Percentiles rank a stretch among this genome's conserved stretches.
Evolutionary conservation across 345 rosid genomes (phyloP).

Genomic region (Salix brachista): DNA sequence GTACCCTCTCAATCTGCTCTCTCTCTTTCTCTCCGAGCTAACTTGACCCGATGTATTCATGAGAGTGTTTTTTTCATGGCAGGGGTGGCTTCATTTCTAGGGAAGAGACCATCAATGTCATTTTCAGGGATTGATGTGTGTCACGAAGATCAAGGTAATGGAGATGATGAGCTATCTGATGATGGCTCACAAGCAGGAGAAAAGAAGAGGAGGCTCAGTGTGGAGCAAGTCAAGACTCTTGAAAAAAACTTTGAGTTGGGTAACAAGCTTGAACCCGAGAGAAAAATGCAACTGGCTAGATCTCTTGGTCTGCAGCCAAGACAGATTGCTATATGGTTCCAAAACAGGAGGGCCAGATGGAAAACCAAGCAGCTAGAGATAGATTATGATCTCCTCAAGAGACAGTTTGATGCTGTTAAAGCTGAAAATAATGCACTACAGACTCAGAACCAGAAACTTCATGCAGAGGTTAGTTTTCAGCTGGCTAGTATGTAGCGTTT

Average conservation of each 20-base stretch:
- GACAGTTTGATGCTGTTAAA: slow-evolving; percentile 73
- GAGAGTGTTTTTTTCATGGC: neutral
- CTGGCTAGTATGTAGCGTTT: neutral
- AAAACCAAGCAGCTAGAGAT: slow-evolving; percentile 95
- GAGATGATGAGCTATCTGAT: slow-evolving; percentile 81
- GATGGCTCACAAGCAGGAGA: slow-evolving; percentile 95
- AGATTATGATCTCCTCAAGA: slow-evolving; percentile 81
- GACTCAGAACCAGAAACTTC: slow-evolving; percentile 82
- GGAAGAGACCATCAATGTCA: slow-evolving; percentile 76
- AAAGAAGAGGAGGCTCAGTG: slow-evolving; percentile 87
- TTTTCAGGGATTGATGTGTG: slow-evolving; percentile 56
- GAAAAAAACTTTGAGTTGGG: slow-evolving; percentile 96
- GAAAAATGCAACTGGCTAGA: slow-evolving; percentile 93
- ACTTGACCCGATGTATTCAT: neutral
- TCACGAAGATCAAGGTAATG: slow-evolving; percentile 32
- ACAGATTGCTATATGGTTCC: slow-evolving; percentile 98
- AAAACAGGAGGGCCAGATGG: slow-evolving; percentile 95
- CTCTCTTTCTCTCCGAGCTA: neutral
- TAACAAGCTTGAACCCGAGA: slow-evolving; percentile 96
- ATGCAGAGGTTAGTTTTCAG: slow-evolving; percentile 52
- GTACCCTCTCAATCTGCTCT: slow-evolving; percentile 30
- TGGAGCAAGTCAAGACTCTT: slow-evolving; percentile 90
- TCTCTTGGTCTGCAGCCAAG: slow-evolving; percentile 94
- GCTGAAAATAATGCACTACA: slow-evolving; percentile 75
- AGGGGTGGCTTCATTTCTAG: slow-evolving; percentile 82